A percentile compares a stretch with the other conserved stretches of the same genome.
Evolutionary conservation across 2,329 filamentous ascomycete genomes (phyloP).

Genomic region (Cladosporium sp.): DNA sequence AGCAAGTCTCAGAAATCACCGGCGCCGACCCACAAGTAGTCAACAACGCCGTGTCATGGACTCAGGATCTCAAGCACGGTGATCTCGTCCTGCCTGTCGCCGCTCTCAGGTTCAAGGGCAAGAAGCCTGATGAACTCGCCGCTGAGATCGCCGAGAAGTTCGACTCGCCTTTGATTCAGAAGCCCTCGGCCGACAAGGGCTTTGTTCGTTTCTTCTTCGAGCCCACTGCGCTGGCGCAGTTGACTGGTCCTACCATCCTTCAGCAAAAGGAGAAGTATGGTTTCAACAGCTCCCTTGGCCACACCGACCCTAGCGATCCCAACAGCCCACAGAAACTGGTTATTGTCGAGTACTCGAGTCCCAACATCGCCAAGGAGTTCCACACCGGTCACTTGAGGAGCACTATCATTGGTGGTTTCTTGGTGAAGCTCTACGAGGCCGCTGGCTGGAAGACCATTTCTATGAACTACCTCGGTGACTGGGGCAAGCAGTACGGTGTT

Average conservation of each 20-base stretch:
- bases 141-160: slow-evolving; percentile 55
- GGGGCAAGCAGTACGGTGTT: slow-evolving; percentile 73
- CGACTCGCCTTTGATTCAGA: slow-evolving; percentile 70
- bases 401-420: slow-evolving; percentile 74
- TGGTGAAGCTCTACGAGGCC: slow-evolving; percentile 67
- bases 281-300: slow-evolving; percentile 59
- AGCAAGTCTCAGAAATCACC: slow-evolving; percentile 66
- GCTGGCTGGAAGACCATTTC: slow-evolving; percentile 70
- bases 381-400: slow-evolving; percentile 73
- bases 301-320: slow-evolving; percentile 62
- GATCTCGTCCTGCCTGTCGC: slow-evolving; percentile 78
- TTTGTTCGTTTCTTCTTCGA: slow-evolving; percentile 83
- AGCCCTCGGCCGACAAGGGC: slow-evolving; percentile 65
- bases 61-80: slow-evolving; percentile 75
- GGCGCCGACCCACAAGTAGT: slow-evolving; percentile 70
- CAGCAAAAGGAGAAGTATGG: slow-evolving; percentile 63
- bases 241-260: slow-evolving; percentile 70
- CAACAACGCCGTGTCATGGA: slow-evolving; percentile 77
- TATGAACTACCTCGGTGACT: slow-evolving; percentile 77
- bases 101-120: slow-evolving; percentile 72
- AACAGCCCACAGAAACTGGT: slow-evolving; percentile 64
- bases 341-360: slow-evolving; percentile 80
- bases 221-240: slow-evolving; percentile 61
- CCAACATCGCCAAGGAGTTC: slow-evolving; percentile 84
- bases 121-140: slow-evolving; percentile 59